A percentile compares a stretch with the other conserved stretches of the same genome.
These are phyloP conservation scores for Cicer arietinum DNA, from an alignment of 306 rosid species.

Conservation along the genomic window DNA sequence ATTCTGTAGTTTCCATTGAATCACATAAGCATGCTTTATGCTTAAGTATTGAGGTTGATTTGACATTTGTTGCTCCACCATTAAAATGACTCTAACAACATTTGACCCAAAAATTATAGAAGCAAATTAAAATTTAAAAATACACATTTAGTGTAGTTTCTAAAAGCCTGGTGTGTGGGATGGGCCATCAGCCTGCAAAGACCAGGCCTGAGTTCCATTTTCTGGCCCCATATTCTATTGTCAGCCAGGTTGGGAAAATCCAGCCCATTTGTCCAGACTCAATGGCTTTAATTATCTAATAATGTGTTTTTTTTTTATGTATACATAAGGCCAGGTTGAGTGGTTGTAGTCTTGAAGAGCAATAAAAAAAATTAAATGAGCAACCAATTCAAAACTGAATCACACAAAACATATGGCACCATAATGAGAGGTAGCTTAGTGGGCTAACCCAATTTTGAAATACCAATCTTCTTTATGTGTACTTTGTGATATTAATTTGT, in stretches of 20 bases:
- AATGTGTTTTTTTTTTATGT: too few relatives aligned
- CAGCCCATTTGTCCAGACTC: background rate
- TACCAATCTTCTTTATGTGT: constrained; percentile 10
- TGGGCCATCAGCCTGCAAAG: constrained; percentile 3
- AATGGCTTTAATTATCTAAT: background rate
- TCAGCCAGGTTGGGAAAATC: background rate
- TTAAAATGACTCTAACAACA: background rate
- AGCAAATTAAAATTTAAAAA: constrained; percentile 5
- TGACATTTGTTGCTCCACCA: constrained; percentile 18
- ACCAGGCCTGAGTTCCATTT: constrained; percentile 1
- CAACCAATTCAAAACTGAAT: background rate
- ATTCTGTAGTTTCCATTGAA: constrained; percentile 12
- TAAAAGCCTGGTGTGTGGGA: background rate
- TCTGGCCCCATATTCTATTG: background rate
- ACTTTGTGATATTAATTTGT: constrained; percentile 3
- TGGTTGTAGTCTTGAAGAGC: background rate
- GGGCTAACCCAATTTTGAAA: constrained; percentile 12
- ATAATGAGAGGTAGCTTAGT: background rate
- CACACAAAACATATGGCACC: background rate
- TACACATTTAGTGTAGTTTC: background rate
- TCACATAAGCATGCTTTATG: constrained; percentile 10
- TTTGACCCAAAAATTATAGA: background rate
- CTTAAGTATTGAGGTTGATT: constrained; percentile 26
- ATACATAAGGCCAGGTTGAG: too few relatives aligned
- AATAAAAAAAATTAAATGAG: constrained; percentile 2